Base-by-base conservation (phyloP, 495 filamentous ascomycete genomes). In the Podospora bellae-mahoneyi region DNA sequence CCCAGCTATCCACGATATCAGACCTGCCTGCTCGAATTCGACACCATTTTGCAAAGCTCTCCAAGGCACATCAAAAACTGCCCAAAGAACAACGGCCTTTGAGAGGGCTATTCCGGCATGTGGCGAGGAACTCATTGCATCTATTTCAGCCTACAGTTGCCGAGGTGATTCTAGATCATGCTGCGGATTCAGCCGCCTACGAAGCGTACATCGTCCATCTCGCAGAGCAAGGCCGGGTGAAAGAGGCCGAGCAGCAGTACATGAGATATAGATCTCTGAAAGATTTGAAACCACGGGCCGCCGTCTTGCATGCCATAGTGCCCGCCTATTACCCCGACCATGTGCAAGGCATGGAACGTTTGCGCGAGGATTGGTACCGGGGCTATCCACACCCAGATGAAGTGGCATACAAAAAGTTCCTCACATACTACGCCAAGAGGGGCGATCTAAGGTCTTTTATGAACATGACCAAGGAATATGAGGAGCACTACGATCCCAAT, bases 401-500 rank as follows among this genome's bases (percentile, higher is more conserved):
- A 30, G 70, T 75, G 59, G 83, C 80, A 2, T 89, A 84, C 68
- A 76, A 78, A 58, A 81, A 80, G 70, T 80, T 81, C 62, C 77
- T 88, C 69, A 74, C 73, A 10, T 82, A 82, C 63, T 83, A 89
- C 72, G 86, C 87, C 15, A 66, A 78, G 32, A 77, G 78, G 32
- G 89, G 89, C 56, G 81, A 89, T 66, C 75, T 84, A 19, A 73
- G 78, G 10, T 73, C 74, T 23, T 81, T 89, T 13, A 73, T 82
- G 32, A 80, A 82, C 54, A 76, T 91, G n/a, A 86, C 92, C 71
- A 75, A 83, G 6, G 83, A 90, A 65, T 81, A 81, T 64, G 64
- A 69, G 20, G 72, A 71, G 27, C 39, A 69, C 26, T 77, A 72
- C 72, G 60, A 79, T 69, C 72, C 75, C 76, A 60, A 74, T 71